Conservation (phyloP, 1,139 yeast genomes). For the Pichia sp. region DNA sequence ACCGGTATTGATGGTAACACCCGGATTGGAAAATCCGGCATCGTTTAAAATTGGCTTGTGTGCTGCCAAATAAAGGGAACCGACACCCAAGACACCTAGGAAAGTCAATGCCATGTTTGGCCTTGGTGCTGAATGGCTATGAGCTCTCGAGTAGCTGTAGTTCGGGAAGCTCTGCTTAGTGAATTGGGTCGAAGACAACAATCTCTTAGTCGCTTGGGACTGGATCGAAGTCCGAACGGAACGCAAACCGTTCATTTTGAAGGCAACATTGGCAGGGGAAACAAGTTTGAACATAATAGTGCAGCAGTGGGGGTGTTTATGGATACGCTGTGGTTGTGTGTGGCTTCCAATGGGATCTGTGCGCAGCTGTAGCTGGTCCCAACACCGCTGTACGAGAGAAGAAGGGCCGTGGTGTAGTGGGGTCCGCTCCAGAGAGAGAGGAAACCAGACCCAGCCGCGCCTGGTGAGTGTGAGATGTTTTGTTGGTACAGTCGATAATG, state of each 20-base stretch:
- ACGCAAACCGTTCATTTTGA: conserved; percentile 3
- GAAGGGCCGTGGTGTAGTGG: too few species aligned
- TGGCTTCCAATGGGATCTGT: too few species aligned
- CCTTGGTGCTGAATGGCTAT: not conserved
- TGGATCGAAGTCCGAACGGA: conserved; percentile 5
- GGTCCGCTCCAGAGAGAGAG: too few species aligned
- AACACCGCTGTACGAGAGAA: too few species aligned
- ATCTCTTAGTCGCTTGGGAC: conserved; percentile 8
- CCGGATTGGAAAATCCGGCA: conserved; percentile 12
- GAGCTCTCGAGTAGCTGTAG: not conserved
- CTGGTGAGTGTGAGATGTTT: too few species aligned
- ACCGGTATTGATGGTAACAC: conserved; percentile 7
- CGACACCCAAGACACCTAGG: conserved; percentile 14
- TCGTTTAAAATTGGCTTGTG: conserved; percentile 18
- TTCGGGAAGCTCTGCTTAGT: not conserved
- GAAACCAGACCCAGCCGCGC: too few species aligned
- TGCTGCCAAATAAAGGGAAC: conserved; percentile 10
- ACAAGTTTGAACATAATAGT: conserved; percentile 4
- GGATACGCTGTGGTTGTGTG: too few species aligned
- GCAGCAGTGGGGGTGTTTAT: too few species aligned
- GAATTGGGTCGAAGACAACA: conserved; percentile 1
- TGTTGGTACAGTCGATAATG: too few species aligned
- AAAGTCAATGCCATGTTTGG: conserved; percentile 12
- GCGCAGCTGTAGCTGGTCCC: too few species aligned
- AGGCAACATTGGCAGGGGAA: not conserved